Conservation (phyloP, 371 early-diverging fungal species). For the Haplosporangium sp. region DNA sequence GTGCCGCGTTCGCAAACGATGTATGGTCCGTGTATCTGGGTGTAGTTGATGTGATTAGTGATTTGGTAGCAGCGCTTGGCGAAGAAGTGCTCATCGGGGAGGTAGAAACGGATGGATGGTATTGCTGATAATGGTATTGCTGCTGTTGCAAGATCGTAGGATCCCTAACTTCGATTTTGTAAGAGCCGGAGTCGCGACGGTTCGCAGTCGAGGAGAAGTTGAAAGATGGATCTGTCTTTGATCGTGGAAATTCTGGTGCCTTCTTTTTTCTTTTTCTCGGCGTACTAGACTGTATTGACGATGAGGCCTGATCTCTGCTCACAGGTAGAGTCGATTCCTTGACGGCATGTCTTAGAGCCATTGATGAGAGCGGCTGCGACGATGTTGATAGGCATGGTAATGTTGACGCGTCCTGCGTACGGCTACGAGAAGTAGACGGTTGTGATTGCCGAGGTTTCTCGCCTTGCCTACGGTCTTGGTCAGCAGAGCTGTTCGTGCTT, state of each 20-base stretch:
- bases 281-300: too few species aligned
- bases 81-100: not conserved
- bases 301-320: too few species aligned
- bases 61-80: not conserved
- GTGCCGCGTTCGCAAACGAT: too few species aligned
- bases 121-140: not conserved
- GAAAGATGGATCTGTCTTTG: conserved; percentile 9
- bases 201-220: not conserved
- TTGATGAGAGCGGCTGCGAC: not conserved
- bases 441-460: not conserved
- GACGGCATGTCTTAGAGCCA: not conserved
- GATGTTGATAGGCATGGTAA: not conserved
- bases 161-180: conserved; percentile 22
- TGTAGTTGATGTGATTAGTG: too few species aligned
- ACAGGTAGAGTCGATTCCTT: not conserved
- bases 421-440: not conserved
- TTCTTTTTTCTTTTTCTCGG: conserved; percentile 9
- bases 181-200: conserved; percentile 15
- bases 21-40: too few species aligned
- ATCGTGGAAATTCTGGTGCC: conserved; percentile 2
- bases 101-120: not conserved
- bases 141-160: not conserved
- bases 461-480: not conserved
- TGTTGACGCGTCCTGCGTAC: not conserved
- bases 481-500: conserved; percentile 3